These are phyloP conservation scores for Jimgerdemannia lactiflua DNA, from an alignment of 192 early-diverging fungal genomes.

Conservation along the genomic window DNA sequence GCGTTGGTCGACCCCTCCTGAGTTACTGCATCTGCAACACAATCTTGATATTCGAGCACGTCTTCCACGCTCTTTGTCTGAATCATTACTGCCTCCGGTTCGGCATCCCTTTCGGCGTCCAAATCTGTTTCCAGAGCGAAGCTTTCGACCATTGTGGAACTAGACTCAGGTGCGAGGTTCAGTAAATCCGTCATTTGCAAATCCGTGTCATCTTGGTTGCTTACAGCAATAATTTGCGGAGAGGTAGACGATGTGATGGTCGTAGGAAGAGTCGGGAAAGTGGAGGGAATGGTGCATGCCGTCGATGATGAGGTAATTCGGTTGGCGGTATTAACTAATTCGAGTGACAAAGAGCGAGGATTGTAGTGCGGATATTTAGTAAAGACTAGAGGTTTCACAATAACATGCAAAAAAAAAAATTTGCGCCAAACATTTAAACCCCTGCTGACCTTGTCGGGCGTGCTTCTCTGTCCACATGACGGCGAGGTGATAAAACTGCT, in stretches of 20 bases:
- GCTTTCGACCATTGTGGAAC: background rate
- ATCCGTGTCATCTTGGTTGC: background rate
- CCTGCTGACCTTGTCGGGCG: background rate
- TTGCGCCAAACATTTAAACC: too few relatives aligned
- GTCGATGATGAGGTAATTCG: background rate
- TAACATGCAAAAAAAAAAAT: too few relatives aligned
- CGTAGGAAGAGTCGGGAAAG: background rate
- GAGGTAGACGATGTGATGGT: background rate
- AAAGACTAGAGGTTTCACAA: background rate
- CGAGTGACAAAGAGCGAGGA: too few relatives aligned
- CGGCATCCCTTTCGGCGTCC: background rate
- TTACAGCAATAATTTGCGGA: background rate
- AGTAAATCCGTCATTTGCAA: background rate
- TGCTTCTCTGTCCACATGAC: background rate
- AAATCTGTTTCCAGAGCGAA: background rate
- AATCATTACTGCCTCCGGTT: background rate
- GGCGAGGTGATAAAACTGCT: background rate
- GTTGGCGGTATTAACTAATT: too few relatives aligned
- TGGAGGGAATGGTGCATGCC: background rate
- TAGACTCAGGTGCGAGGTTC: background rate
- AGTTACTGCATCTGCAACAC: background rate
- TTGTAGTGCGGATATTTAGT: background rate
- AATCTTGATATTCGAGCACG: background rate
- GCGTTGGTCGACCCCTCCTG: background rate
- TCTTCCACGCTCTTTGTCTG: background rate